Base-by-base conservation (phyloP, 2,329 filamentous ascomycete species). In the Aureobasidium sp. region DNA sequence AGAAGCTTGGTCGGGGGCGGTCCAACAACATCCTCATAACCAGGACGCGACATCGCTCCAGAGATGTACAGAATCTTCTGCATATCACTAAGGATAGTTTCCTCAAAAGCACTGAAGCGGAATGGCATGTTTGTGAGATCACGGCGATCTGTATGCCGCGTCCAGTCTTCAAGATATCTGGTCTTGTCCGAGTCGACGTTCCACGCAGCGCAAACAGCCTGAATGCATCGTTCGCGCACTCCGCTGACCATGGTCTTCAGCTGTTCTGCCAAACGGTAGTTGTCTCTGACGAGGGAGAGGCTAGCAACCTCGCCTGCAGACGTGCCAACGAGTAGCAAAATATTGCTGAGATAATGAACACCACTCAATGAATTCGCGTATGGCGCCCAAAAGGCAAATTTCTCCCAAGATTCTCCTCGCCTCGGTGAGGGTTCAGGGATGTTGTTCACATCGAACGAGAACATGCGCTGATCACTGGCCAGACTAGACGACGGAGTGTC, bases 61-160 rank as follows among this genome's bases (percentile, higher is more conserved):
- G 89, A 88, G 47, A 99, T 87, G 72, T 97, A 99, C 31, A 97
- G 80, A 60, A 97, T 95, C 77, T 93, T 96, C 74, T 99, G 94
- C 85, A 97, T 89, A 61, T 92, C 91, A 1, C 81, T 82, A 22
- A 99, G 79, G 14, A 99, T 80, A 7, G 88, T 84, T 61, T 87
- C 88, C 70, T 97, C 92, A 70, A 96, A 96, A 0, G 89, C 84
- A 17, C 90, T 81, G 74, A 99, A 97, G 60, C 88, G 86, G 2
- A 86, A 83, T 0, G 95, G 94, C 87, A 99, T 93, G 66, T 88
- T 88, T 0, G 95, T 99, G 51, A 97, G 82, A 70, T 97, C 92
- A 62, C 88, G 87, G 61, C 88, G 84, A 63, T 97, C 92, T 0
- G 86, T 80, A 27, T 90, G 87, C 29, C 91, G 84, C 63, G 89